Evolutionary conservation across 2,329 filamentous ascomycete species (phyloP).

Genomic region (Aureobasidium sp.): DNA sequence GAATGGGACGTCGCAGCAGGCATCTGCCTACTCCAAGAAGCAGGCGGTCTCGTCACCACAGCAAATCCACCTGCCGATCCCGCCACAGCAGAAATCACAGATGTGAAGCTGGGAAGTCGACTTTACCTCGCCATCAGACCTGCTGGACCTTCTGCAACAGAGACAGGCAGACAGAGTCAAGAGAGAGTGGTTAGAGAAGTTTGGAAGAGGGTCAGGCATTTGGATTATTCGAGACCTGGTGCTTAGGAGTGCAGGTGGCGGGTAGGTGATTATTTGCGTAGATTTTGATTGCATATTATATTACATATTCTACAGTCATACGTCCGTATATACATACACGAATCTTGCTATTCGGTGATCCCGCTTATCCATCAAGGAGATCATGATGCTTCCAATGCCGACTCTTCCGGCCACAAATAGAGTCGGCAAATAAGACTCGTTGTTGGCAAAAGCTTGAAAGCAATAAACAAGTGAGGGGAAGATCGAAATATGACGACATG

Average conservation of each 20-base stretch:
- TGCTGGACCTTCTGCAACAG: conserved; percentile 65
- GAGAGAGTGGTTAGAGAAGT: conserved; percentile 77
- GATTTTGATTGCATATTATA: no score
- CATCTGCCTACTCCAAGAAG: conserved; percentile 76
- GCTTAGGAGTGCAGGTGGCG: conserved; percentile 30
- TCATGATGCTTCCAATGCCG: neutral
- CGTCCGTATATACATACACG: no score
- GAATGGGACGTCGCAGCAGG: conserved; percentile 86
- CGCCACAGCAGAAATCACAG: conserved; percentile 62
- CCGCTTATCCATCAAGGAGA: no score
- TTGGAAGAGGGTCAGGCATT: conserved; percentile 71
- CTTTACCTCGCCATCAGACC: conserved; percentile 79
- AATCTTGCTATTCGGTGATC: no score
- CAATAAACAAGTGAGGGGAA: conserved; percentile 1
- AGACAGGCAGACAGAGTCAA: conserved; percentile 72
- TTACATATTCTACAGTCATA: no score
- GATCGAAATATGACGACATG: neutral
- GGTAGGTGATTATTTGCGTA: no score
- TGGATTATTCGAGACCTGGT: conserved; percentile 75
- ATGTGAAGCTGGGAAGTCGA: conserved; percentile 70
- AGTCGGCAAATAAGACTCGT: neutral
- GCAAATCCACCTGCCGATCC: conserved; percentile 73
- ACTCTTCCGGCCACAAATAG: neutral
- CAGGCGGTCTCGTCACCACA: conserved; percentile 77
- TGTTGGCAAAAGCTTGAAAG: conserved; percentile 3